Base-by-base conservation (phyloP, 2,329 filamentous ascomycete species). In the Fusarium irregulare region DNA sequence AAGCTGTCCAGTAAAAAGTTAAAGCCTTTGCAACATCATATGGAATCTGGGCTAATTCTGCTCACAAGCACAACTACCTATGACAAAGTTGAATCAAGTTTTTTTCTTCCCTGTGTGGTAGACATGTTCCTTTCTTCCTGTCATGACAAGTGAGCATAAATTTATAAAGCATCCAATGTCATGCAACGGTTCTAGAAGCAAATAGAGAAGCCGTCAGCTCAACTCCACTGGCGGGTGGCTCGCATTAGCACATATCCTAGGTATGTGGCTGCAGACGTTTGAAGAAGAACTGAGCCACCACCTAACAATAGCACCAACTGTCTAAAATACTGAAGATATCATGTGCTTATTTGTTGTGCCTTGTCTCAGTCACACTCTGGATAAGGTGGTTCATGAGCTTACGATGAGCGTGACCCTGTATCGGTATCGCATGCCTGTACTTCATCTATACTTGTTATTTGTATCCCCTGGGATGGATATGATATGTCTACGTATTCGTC, bases 301-400 rank as follows among this genome's bases (percentile, higher is more conserved):
- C 40, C 21, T 23, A 60, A 60, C 20, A 59, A 34, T 14, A 44
- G 10, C n/a, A n/a, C 6, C 34, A 28, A 25, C 32, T 21, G 28
- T 32, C 21, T 27, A 18, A 27, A 56, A 44, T n/a, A 27, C 10
- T 46, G 9, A 18, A 49, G 27, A 13, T 20, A 50, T 68, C 70
- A 72, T 69, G 60, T 60, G 68, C 32, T 41, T 32, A 30, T 55
- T 34, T 59, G 44, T 55, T 58, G 62, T 70, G 67, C 53, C 60
- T 46, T 18, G n/a, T 49, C 28, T 32, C 25, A 50, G 34, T 41
- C 49, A 16, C 14, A 42, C 34, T 37, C n/a, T 55, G 11, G 27
- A 57, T 34, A 34, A 49, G 25, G 49, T 45, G 42, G 56, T 55
- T 57, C 65, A 73, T 54, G 56, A 71, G 60, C 60, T 62, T 62